Base-by-base conservation (phyloP, 352 stramenopile genomes). In the Phytophthora ramorum region DNA sequence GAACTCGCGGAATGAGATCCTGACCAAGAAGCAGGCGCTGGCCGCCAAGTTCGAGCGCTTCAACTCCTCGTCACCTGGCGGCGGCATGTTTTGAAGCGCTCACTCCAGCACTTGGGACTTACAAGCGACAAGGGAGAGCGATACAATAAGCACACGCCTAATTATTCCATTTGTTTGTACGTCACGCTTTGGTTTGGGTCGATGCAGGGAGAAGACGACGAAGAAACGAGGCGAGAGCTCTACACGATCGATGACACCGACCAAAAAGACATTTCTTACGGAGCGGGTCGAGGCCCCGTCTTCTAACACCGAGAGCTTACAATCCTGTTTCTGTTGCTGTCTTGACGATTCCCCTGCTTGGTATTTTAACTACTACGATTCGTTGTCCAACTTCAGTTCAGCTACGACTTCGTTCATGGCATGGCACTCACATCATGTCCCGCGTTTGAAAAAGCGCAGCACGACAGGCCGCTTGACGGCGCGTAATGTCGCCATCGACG, bases 11-110 rank as follows among this genome's bases (percentile, higher is more conserved):
- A 84, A 95, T 57, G 85, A 95, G 63, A 96, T 96, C 58, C 58
- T 96, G 13, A 96, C 89, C 63, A 95, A 95, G 76, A 96, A 96
- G 63, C 89, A 96, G 69, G 85, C 84, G 32, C 75, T 96, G 19
- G 88, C 88, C 12, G 88, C 88, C 37, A 85, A 93, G 71, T 96
- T 92, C 50, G 89, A 96, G 34, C 82, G 84, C 41, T 76, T 91
- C 46, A 82, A 89, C 57, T 90, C 81, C 44, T 87, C 73, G 8
- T 87, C 85, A 9, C 84, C 78, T 34, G 48, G 53, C 19, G 61
- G 63, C 46, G 69, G 66, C 35, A 92, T 91, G 74, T 91, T 83
- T 71, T 87, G 63, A 81, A 40, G 37, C 24, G 38, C 41, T 34
- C 22, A 26, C 22, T 12, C 16, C 10, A 17, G 32, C 28, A 22